Evolutionary conservation across 257 asterid genomes (phyloP), one percentile per base, ranked within the genome.

Genomic region (Asclepias syriaca): DNA sequence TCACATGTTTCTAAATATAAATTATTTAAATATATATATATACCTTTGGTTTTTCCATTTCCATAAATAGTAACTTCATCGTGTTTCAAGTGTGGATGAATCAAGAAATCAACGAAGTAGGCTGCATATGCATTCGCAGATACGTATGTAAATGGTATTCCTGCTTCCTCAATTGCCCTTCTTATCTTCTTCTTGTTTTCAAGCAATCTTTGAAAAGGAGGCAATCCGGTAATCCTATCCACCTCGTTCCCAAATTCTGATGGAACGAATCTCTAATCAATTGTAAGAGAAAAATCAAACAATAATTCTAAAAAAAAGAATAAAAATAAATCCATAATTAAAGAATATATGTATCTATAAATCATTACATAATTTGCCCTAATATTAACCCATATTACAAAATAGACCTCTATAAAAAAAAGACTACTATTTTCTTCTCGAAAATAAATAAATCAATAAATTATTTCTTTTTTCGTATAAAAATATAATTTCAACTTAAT

Each of bases 201-300:
- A 4, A 83, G 71, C 0, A 80, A 27, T 21, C 51, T 63, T 39
- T 79, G 80, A 51, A 77, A 77, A 0, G 84, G 82, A 12, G 80
- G 82, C 8, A 82, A 66, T 7, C 78, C 82, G 1, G 69, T 68
- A 3, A 68, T 80, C 66, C 84, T 68, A 57, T 79, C 86, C 7
- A 77, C 86, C 4, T 79, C 86, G 3, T 79, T 83, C 40, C 87
- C 87, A 72, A 55, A 80, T 59, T 83, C 84, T 4, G 87, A 77
- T 5, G 87, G 87, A 51, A 83, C 80, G 34, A 81, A 81, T 29
- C 85, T 81, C 82, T 81, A 74, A 24, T 5, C 29, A 50, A 43
- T 19, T 27, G 10, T 6, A 21, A 27, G 19, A 70, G 34, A 8
- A 40, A 45, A 1, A 43, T 43, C 48, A 29, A 29, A 29, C 34